Conservation (phyloP, 768 basidiomycete species). For the Hygrophoropsis aurantiaca region DNA sequence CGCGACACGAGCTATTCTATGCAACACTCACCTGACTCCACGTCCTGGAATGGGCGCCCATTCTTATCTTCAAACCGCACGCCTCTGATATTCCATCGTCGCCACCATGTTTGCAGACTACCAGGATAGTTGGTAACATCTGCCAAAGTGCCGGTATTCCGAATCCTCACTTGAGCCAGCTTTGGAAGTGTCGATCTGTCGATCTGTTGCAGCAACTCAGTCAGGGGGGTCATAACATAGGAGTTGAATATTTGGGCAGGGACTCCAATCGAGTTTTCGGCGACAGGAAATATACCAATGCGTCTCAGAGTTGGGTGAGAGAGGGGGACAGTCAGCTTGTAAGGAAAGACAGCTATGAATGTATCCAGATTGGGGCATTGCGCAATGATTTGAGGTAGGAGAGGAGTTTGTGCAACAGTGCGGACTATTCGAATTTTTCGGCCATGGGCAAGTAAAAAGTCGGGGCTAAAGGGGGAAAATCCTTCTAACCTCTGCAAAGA, state of each 20-base stretch:
- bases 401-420: slow-evolving; percentile 32
- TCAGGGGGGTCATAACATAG: slow-evolving; percentile 42
- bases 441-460: slow-evolving; percentile 43
- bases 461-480: slow-evolving; percentile 39
- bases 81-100: slow-evolving; percentile 24
- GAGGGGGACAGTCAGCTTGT: slow-evolving; percentile 31
- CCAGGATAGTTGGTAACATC: slow-evolving; percentile 24
- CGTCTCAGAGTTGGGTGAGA: slow-evolving; percentile 39
- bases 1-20: too few relatives aligned
- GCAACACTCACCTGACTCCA: background rate
- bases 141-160: slow-evolving; percentile 40
- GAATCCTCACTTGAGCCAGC: slow-evolving; percentile 37
- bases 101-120: slow-evolving; percentile 29
- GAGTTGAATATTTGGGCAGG: slow-evolving; percentile 36
- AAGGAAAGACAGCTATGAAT: slow-evolving; percentile 39
- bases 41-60: slow-evolving; percentile 19
- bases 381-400: slow-evolving; percentile 36
- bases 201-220: slow-evolving; percentile 36
- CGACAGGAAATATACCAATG: slow-evolving; percentile 45
- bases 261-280: slow-evolving; percentile 36
- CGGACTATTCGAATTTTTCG: slow-evolving; percentile 41
- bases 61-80: slow-evolving; percentile 34
- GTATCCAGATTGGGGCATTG: slow-evolving; percentile 42
- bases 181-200: slow-evolving; percentile 34
- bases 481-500: slow-evolving; percentile 42